Base-by-base conservation (phyloP, 2,329 filamentous ascomycete species). In the Dothideomycetes sp. region DNA sequence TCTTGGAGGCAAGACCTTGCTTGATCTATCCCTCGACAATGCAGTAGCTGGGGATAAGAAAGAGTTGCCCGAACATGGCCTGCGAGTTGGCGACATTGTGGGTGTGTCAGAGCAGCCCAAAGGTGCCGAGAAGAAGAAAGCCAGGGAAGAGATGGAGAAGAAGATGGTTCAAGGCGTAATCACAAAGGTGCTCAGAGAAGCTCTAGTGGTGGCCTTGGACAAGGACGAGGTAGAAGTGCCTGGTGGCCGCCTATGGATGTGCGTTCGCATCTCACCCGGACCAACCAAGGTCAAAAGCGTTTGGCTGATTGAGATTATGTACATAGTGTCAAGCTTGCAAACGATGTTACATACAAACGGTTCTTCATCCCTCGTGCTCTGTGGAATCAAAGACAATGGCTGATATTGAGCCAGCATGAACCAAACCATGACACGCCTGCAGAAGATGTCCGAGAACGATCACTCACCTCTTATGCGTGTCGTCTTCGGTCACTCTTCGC, bases 1-100 rank as follows among this genome's bases (percentile, higher is more conserved):
- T 0, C 69, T 95, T 29, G 91, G 88, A 12, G 91, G 91, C n/a
- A 84, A 86, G 47, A 86, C 84, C 0, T 81, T 98, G 2, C 66
- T 95, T 3, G 88, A 95, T 58, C 76, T 98, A 4, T 67, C 65
- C 12, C 67, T 77, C 0, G 89, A 95, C 53, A 63, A 75, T n/a
- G 83, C 86, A 1, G 73, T 81, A 2, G 69, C 73, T 3, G 60
- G 56, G 33, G 58, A 55, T 15, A 58, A 54, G 32, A 50, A 52
- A 30, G 54, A 62, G 4, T 64, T 89, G 15, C 79, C 80, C 1
- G 80, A 85, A 55, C 84, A 89, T 65, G 83, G 82, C 18, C 65
- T 91, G 37, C 70, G 84, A 2, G 72, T 76, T 0, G 85, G 85
- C 1, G 85, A 91, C 58, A 84, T 91, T 44, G 82, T 89, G 16